Base-by-base conservation (phyloP, 306 rosid genomes). In the Cicer cuneatum region DNA sequence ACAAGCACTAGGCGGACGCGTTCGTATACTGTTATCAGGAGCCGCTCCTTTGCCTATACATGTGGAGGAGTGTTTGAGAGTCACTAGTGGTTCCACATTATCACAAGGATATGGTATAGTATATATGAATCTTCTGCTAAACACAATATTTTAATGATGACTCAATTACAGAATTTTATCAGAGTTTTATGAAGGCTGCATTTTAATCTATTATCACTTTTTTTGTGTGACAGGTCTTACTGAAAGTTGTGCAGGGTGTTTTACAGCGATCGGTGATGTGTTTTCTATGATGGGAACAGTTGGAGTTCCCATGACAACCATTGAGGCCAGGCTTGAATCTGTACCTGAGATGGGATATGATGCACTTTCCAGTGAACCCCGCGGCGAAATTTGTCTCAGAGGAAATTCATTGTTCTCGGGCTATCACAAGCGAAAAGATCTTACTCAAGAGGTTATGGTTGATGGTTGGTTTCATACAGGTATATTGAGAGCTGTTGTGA, bases 401-500 rank as follows among this genome's bases (percentile, higher is more conserved):
- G 96, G 96, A 42, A 76, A 58, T n/a, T 84, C 89, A 24, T 77
- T 90, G 79, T 92, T 89, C 81, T 89, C 95, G 24, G 95, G 96
- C 43, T 92, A 92, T 84, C 91, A 87, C 81, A 92, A 90, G 84
- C 84, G 95, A 33, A 83, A 85, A 47, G 98, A 91, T 87, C 90
- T 94, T 43, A 87, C 97, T 13, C 69, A 85, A 51, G 89, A 91
- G 37, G 96, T 94, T 61, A 71, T 90, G 33, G 69, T 92, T 74
- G 97, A 94, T 64, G 96, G 95, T 6, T 92, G 99, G 99, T 92
- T 94, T 85, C 99, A 92, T 68, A 94, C 97, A 83, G 97, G 99
- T 94, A 37, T 37, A 29, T 38, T 76, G 51, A 66, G 19, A 67
- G 10, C 6, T 41, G 43, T 33, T 14, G 6, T 43, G 33, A 56